Evolutionary conservation across 805 yeast species (phyloP), one percentile per base, ranked within the genome.

Genomic region (Maudiozyma turicensis): DNA sequence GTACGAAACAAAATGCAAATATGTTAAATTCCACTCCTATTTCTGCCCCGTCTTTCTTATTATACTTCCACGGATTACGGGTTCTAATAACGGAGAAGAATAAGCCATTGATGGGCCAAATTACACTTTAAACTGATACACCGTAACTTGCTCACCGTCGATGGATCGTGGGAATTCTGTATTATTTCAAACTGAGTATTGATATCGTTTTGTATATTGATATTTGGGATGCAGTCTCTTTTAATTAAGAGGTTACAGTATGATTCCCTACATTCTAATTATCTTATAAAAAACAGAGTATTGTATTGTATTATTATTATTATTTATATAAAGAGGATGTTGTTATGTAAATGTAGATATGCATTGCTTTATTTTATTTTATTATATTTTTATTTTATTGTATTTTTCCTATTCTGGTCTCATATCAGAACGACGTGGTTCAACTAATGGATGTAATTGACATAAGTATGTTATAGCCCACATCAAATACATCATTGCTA

Each of bases 401-500:
- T 58, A 61, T 32, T 60, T 58, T 44, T 59, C 13, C 15, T 37
- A 79, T 66, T 89, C 96, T 8, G 95, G 95, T 70, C 96, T 82
- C 65, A 89, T 70, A 61, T 90, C 96, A 1, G 95, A 80, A 59
- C 97, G 80, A 65, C 84, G 85, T 40, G 97, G 97, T 41, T 80
- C 88, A 51, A 87, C 95, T 60, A 90, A 73, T 6, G 97, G 97
- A 68, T 90, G 96, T 51, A 90, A 72, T 65, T 90, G 97, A 35
- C 72, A 71, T 55, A 89, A 72, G 63, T 88, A 89, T 7, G 97
- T 89, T 60, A 89, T 82, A 33, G 96, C 97, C 95, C 95, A 86
- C 90, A 86, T 82, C 61, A 86, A 72, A 65, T 76, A 86, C 71
- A 86, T 82, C 90, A 86, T 82, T 26, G 87, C 76, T 57, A 86